Conservation (phyloP, 139 green algal species). For the Chlorella sp. region DNA sequence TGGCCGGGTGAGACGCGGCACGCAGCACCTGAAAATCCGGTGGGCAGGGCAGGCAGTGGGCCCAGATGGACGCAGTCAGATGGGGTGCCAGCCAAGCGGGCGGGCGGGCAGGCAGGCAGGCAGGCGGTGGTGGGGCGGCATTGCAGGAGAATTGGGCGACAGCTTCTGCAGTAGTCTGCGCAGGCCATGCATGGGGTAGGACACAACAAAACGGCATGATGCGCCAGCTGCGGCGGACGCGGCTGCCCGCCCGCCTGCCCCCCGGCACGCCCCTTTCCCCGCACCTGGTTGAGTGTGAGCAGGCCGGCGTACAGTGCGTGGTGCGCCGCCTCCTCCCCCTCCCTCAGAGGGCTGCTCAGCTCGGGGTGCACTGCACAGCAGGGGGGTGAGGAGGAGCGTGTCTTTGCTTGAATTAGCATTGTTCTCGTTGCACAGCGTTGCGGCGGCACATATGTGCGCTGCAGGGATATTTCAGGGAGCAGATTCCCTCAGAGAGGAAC, state of each 20-base stretch:
- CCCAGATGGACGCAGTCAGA: too few relatives aligned
- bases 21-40: neutral
- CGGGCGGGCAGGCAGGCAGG: neutral
- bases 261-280: neutral
- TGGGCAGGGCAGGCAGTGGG: neutral
- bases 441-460: neutral
- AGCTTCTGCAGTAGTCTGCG: too few relatives aligned
- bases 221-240: neutral
- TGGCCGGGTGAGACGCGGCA: conserved; percentile 1
- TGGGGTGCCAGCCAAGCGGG: neutral
- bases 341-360: conserved; percentile 29
- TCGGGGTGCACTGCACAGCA: conserved; percentile 37
- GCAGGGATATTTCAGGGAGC: too few relatives aligned
- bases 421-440: too few relatives aligned
- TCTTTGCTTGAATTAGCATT: too few relatives aligned
- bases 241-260: neutral
- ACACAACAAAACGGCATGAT: neutral
- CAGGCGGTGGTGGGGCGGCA: neutral
- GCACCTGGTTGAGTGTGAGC: neutral
- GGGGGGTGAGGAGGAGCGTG: neutral
- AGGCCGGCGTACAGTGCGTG: conserved; percentile 27
- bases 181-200: too few relatives aligned
- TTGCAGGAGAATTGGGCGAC: neutral
- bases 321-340: conserved; percentile 8
- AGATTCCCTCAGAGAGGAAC: too few relatives aligned